Conservation (phyloP, 2,329 filamentous ascomycete genomes). For the Ceratocystis ficicola region DNA sequence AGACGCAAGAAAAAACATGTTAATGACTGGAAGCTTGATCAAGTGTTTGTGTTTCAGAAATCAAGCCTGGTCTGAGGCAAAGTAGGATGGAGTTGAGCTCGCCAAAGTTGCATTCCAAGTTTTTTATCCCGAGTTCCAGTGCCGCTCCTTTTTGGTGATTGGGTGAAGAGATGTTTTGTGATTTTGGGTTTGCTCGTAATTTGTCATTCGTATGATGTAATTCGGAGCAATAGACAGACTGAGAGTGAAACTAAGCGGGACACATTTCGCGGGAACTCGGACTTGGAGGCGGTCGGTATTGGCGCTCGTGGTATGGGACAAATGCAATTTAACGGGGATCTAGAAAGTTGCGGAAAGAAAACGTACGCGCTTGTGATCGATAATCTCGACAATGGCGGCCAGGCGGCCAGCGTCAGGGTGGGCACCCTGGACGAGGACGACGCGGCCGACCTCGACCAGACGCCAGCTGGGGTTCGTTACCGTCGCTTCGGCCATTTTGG, state of each 20-base stretch:
- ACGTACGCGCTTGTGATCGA: conserved; percentile 99
- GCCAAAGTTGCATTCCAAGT: no score
- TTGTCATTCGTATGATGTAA: no score
- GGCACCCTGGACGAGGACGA: conserved; percentile 75
- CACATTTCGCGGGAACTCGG: neutral
- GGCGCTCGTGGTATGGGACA: neutral
- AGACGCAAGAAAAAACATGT: conserved; percentile 14
- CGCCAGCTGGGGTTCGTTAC: conserved; percentile 80
- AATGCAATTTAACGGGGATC: neutral
- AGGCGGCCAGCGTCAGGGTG: conserved; percentile 75
- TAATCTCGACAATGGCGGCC: conserved; percentile 94
- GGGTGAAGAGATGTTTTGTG: no score
- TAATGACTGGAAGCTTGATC: conserved; percentile 6
- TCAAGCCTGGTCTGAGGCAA: neutral
- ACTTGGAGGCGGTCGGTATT: neutral
- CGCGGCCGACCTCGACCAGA: conserved; percentile 95
- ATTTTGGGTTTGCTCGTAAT: no score
- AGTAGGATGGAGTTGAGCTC: neutral
- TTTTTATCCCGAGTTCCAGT: no score
- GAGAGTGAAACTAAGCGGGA: no score
- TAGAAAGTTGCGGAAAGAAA: conserved; percentile 22
- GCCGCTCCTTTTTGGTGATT: no score
- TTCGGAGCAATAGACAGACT: no score
- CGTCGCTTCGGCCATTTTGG: conserved; percentile 68
- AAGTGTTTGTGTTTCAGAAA: neutral